phyloP scores from a whole-genome alignment of 495 filamentous ascomycete genomes.

The Penicillium simplicissimum region DNA sequence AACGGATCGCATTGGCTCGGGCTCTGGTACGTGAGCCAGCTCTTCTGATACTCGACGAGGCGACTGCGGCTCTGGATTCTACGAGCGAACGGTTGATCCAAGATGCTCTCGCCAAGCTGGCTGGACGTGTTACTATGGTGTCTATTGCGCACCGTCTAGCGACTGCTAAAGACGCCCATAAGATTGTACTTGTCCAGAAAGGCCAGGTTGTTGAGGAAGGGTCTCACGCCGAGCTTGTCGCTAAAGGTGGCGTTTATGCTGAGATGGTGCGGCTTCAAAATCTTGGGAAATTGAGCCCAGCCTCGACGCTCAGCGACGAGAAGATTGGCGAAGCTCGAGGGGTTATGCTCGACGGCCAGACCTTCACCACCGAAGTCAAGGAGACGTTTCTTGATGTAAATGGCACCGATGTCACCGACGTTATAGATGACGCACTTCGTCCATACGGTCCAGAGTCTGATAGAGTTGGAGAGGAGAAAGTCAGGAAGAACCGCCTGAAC shows the following conservation, averaged over 20 bases:
- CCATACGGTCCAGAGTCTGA: neutral
- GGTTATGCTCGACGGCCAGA: neutral
- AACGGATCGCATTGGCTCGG: slow-evolving; percentile 64
- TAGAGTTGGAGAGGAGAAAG: slow-evolving; percentile 7
- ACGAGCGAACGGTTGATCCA: slow-evolving; percentile 52
- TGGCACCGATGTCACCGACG: slow-evolving; percentile 19
- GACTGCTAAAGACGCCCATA: slow-evolving; percentile 57
- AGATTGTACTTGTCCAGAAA: slow-evolving; percentile 55
- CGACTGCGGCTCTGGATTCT: slow-evolving; percentile 60
- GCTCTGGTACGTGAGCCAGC: slow-evolving; percentile 72
- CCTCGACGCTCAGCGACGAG: slow-evolving; percentile 7
- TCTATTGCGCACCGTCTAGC: slow-evolving; percentile 44
- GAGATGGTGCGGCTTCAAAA: slow-evolving; percentile 41
- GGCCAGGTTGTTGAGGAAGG: slow-evolving; percentile 56
- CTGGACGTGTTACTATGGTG: slow-evolving; percentile 39
- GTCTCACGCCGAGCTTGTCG: slow-evolving; percentile 39
- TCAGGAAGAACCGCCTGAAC: slow-evolving; percentile 9
- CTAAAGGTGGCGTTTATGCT: slow-evolving; percentile 41
- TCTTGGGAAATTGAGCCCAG: slow-evolving; percentile 24
- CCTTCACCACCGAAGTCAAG: slow-evolving; percentile 16
- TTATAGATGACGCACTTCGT: slow-evolving; percentile 15
- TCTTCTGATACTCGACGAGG: slow-evolving; percentile 79
- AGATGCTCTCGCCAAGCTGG: slow-evolving; percentile 42
- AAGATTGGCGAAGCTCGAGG: slow-evolving; percentile 17
- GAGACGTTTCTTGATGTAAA: slow-evolving; percentile 21